Evolutionary conservation across 192 early-diverging fungal species (phyloP).

Genomic region (Phycomyces nitens): DNA sequence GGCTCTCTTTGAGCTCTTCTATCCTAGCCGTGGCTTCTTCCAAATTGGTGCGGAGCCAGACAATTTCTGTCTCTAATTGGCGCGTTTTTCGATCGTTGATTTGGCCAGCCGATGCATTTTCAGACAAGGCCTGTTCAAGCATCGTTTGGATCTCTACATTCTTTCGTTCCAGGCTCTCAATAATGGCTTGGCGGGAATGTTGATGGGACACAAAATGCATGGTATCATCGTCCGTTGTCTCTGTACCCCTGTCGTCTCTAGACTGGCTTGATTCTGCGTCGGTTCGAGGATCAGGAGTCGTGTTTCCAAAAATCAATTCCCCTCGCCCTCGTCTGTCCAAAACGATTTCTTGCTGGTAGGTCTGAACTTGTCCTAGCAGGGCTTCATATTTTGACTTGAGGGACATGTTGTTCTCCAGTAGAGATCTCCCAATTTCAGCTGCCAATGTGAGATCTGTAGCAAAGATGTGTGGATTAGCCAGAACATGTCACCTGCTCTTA

Average conservation of each 20-base stretch:
- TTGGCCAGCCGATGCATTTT: constrained; percentile 11
- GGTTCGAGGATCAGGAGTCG: not conserved
- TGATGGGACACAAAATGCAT: constrained; percentile 18
- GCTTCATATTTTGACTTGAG: constrained; percentile 42
- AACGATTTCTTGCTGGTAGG: constrained; percentile 1
- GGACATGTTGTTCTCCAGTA: constrained; percentile 39
- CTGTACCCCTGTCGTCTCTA: not conserved
- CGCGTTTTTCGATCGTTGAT: constrained; percentile 17
- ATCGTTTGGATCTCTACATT: constrained; percentile 25
- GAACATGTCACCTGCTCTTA: no score
- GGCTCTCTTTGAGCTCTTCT: constrained; percentile 29
- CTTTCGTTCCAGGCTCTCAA: constrained; percentile 28
- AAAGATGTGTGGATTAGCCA: not conserved
- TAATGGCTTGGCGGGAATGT: constrained; percentile 12
- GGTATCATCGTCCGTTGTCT: not conserved
- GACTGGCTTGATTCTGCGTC: not conserved
- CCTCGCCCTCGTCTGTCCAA: not conserved
- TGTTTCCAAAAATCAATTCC: not conserved
- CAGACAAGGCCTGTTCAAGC: constrained; percentile 18
- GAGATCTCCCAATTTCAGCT: constrained; percentile 43
- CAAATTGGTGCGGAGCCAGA: constrained; percentile 7
- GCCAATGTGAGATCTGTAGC: constrained; percentile 38
- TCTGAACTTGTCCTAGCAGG: constrained; percentile 15
- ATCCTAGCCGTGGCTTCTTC: constrained; percentile 29
- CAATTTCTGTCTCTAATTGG: constrained; percentile 28